A percentile compares a stretch with the other conserved stretches of the same genome.
These are phyloP conservation scores for Pleurotus platypus DNA, from an alignment of 768 basidiomycete species.

Conservation along the genomic window DNA sequence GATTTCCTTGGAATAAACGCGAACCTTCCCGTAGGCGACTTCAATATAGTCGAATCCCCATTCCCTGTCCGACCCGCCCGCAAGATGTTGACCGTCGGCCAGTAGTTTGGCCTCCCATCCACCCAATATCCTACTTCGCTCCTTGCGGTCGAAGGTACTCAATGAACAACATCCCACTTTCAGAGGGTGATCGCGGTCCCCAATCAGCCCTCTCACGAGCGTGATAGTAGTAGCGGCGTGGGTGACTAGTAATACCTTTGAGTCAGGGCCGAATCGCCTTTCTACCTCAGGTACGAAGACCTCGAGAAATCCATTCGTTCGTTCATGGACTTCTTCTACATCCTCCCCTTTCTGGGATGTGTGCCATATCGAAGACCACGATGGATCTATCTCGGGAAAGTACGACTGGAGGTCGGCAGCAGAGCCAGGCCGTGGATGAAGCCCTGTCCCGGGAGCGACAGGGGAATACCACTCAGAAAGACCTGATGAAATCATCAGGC, in stretches of 20 bases:
- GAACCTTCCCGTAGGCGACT: constrained; percentile 58
- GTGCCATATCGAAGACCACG: constrained; percentile 63
- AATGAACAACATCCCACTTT: constrained; percentile 77
- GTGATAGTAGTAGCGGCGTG: constrained; percentile 78
- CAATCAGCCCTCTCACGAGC: constrained; percentile 55
- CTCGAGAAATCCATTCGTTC: constrained; percentile 47
- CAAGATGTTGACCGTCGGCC: constrained; percentile 56
- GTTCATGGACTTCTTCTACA: constrained; percentile 56
- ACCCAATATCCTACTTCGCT: constrained; percentile 25
- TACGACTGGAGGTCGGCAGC: constrained; percentile 49
- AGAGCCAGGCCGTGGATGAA: constrained; percentile 70
- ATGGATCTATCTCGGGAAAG: constrained; percentile 62
- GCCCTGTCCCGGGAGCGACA: constrained; percentile 58
- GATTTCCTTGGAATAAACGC: constrained; percentile 12
- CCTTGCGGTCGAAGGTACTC: constrained; percentile 45
- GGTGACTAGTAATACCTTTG: constrained; percentile 57
- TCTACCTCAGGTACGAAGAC: constrained; percentile 52
- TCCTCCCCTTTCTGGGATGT: constrained; percentile 74
- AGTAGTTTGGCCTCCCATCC: constrained; percentile 45
- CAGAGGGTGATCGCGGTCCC: constrained; percentile 47
- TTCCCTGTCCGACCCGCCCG: constrained; percentile 56
- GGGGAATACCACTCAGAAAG: constrained; percentile 81
- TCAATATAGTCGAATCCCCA: constrained; percentile 82
- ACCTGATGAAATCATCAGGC: constrained; percentile 31
- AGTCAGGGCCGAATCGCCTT: constrained; percentile 37